phyloP scores from a whole-genome alignment of 176 grass and related monocot species.

The maize (Zea mays) region DNA sequence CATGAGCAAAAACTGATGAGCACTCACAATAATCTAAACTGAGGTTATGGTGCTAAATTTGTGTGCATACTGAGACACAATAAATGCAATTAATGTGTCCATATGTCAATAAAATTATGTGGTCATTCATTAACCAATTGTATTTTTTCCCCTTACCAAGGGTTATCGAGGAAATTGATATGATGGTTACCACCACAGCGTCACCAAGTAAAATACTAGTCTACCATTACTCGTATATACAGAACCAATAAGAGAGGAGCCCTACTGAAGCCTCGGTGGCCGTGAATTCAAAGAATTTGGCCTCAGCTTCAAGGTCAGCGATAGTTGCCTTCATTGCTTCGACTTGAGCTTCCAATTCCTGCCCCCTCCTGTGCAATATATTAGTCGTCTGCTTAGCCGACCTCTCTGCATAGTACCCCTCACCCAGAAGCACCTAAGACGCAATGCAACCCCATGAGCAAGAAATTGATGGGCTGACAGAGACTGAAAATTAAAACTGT shows the following conservation, averaged over 20 bases:
- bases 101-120: background rate
- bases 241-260: conserved; percentile 14
- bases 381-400: conserved; percentile 77
- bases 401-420: conserved; percentile 78
- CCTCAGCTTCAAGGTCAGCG: conserved; percentile 73
- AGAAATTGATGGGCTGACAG: background rate
- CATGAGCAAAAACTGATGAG: background rate
- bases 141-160: background rate
- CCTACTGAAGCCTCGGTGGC: conserved; percentile 57
- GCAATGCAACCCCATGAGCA: conserved; percentile 22
- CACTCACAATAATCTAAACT: conserved; percentile 19
- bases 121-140: background rate
- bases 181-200: background rate
- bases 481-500: background rate
- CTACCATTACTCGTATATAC: background rate
- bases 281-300: conserved; percentile 70
- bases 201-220: conserved; percentile 9
- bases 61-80: background rate
- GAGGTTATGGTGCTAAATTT: background rate
- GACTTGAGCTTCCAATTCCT: conserved; percentile 68
- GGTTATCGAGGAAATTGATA: conserved; percentile 8
- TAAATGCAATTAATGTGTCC: background rate
- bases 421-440: conserved; percentile 83
- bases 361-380: conserved; percentile 71
- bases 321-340: conserved; percentile 70